These are phyloP conservation scores for Verticillium nonalfalfae DNA, from an alignment of 2,329 filamentous ascomycete species.

Conservation along the genomic window DNA sequence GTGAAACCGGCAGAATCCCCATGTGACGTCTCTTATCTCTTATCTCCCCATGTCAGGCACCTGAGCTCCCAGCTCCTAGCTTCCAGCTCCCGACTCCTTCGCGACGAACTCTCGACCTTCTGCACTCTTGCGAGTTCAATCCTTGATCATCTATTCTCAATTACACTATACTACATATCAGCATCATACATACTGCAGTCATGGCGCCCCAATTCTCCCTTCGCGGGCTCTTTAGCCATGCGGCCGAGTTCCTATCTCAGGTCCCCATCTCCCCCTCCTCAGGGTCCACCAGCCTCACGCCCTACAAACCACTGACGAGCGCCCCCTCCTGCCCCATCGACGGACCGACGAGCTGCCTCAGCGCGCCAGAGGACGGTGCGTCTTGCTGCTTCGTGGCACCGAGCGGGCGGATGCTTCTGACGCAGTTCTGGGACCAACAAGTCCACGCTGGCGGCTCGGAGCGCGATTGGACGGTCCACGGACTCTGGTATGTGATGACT, in stretches of 20 bases:
- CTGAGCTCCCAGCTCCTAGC: background rate
- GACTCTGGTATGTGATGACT: constrained; percentile 30
- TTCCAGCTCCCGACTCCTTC: background rate
- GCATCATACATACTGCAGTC: background rate
- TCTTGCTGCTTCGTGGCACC: constrained; percentile 36
- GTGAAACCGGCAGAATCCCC: background rate
- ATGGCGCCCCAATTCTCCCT: constrained; percentile 3
- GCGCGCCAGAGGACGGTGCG: constrained; percentile 25
- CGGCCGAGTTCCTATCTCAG: constrained; percentile 14
- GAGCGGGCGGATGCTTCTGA: constrained; percentile 31
- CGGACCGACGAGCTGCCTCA: constrained; percentile 33
- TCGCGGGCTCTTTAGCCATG: constrained; percentile 1
- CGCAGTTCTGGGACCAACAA: constrained; percentile 37
- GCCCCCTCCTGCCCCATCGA: constrained; percentile 32
- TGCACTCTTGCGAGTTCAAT: background rate
- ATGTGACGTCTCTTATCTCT: background rate
- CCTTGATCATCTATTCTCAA: background rate
- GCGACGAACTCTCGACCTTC: background rate
- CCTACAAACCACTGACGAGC: constrained; percentile 27
- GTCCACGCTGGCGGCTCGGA: constrained; percentile 31
- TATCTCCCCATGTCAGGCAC: background rate
- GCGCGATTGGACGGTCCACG: constrained; percentile 36
- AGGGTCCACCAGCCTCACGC: constrained; percentile 13
- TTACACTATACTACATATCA: no score
- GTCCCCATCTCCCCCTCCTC: constrained; percentile 11